These are phyloP conservation scores for Boechera retrofracta DNA, from an alignment of 345 rosid species.

Conservation along the genomic window DNA sequence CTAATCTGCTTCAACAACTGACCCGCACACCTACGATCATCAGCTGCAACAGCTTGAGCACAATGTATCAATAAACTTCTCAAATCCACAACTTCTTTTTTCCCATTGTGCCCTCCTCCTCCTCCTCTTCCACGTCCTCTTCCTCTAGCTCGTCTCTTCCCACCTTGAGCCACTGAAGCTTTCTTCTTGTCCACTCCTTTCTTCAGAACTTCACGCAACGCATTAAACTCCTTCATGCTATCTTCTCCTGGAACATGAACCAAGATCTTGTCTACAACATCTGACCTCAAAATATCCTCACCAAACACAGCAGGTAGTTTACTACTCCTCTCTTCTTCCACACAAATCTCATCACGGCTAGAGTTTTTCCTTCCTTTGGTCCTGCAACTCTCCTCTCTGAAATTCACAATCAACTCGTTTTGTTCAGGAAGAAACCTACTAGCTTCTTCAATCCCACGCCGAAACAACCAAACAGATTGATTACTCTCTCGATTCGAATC, in stretches of 20 bases:
- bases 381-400: conserved; percentile 42
- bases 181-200: conserved; percentile 54
- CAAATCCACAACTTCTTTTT: conserved; percentile 79
- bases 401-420: conserved; percentile 49
- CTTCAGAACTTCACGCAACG: conserved; percentile 65
- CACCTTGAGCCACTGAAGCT: conserved; percentile 42
- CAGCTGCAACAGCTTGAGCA: conserved; percentile 87
- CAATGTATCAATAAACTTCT: conserved; percentile 77
- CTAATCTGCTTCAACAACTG: conserved; percentile 82
- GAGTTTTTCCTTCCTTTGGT: conserved; percentile 62
- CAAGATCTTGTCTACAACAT: conserved; percentile 71
- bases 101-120: conserved; percentile 57
- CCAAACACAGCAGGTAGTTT: conserved; percentile 68
- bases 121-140: conserved; percentile 57
- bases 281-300: conserved; percentile 66
- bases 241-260: conserved; percentile 52
- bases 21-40: conserved; percentile 63
- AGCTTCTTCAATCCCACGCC: conserved; percentile 80
- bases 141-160: conserved; percentile 48
- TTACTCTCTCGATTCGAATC: conserved; percentile 56
- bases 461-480: conserved; percentile 73
- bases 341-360: conserved; percentile 50
- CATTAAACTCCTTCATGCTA: conserved; percentile 44
- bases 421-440: conserved; percentile 64
- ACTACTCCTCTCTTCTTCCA: conserved; percentile 75